Conservation (phyloP, 305 asterid species). For the Fraxinus floribunda region DNA sequence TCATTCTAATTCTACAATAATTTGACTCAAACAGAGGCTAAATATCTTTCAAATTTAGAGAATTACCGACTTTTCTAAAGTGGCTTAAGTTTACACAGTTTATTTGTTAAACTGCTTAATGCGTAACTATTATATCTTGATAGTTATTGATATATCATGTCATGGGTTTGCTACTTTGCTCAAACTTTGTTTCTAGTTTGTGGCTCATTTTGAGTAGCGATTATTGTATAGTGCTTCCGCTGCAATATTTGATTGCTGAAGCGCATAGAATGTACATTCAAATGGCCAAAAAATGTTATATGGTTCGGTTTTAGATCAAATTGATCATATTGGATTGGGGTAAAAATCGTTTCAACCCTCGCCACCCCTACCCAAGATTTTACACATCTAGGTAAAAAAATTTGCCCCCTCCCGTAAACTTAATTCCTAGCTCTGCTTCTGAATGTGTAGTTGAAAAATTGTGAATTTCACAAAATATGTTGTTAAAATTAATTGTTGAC, state of each 20-base stretch:
- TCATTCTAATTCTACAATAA: no score
- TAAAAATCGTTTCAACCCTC: background rate
- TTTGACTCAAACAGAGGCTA: background rate
- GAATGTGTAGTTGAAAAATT: no score
- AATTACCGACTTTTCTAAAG: background rate
- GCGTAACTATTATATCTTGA: background rate
- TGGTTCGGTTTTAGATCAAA: background rate
- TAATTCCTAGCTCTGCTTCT: background rate
- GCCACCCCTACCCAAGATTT: background rate
- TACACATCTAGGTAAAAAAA: background rate
- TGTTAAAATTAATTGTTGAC: no score
- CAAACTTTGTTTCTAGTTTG: background rate
- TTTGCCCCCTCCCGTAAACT: background rate
- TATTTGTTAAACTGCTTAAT: background rate
- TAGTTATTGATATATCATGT: background rate
- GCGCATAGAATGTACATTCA: background rate
- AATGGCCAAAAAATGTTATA: background rate
- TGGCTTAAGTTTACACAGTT: background rate
- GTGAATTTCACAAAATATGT: background rate
- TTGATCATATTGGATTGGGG: background rate
- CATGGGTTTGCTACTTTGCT: background rate
- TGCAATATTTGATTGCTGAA: background rate
- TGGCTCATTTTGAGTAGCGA: background rate
- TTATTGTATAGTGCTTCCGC: background rate
- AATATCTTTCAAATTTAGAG: background rate